Conservation (phyloP, 2,329 filamentous ascomycete genomes). For the Sporothrix curviconia region DNA sequence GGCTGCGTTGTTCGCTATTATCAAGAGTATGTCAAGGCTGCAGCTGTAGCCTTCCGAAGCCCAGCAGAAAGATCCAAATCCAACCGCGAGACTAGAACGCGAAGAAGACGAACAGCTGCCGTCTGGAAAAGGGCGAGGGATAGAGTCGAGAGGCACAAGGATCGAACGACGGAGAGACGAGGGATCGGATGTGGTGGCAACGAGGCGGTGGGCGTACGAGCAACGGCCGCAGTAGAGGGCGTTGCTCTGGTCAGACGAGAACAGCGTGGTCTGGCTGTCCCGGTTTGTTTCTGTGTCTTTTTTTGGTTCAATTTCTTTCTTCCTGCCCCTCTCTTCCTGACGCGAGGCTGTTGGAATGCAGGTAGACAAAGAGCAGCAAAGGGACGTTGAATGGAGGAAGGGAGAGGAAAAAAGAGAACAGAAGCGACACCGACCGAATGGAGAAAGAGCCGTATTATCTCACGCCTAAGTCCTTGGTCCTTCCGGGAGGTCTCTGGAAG, state of each 20-base stretch:
- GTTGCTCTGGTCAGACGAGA: background rate
- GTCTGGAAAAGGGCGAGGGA: too few species aligned
- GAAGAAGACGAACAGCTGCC: too few species aligned
- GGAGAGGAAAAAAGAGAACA: background rate
- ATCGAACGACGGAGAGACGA: background rate
- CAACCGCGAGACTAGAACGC: too few species aligned
- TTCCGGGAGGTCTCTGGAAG: background rate
- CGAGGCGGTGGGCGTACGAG: background rate
- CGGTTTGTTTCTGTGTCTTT: background rate
- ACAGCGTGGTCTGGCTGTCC: background rate
- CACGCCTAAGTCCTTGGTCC: background rate
- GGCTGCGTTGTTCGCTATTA: background rate
- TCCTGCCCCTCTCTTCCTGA: background rate
- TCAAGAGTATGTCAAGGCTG: background rate
- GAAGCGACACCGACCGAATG: background rate
- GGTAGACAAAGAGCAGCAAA: background rate
- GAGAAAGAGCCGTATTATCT: slow-evolving; percentile 9
- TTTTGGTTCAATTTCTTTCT: background rate
- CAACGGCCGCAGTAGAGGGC: background rate
- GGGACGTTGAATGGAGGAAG: background rate
- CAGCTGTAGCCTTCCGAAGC: too few species aligned
- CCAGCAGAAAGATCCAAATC: too few species aligned
- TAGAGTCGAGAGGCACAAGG: background rate
- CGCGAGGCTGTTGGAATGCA: slow-evolving; percentile 7
- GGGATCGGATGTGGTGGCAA: background rate